Evolutionary conservation across 768 basidiomycete genomes (phyloP).

Genomic region (Mycena olivaceomarginata): DNA sequence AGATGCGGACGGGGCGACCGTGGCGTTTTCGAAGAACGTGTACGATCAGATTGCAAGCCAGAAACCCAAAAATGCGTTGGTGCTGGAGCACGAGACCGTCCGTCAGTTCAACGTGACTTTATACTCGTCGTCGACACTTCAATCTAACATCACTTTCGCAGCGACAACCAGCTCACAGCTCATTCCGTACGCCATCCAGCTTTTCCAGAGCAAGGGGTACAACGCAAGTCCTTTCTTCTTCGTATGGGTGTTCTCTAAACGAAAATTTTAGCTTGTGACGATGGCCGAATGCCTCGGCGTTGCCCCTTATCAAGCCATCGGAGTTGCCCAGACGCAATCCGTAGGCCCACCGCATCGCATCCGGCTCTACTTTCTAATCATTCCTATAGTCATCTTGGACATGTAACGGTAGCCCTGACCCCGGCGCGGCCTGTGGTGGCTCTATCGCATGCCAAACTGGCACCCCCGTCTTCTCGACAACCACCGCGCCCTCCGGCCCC

Average conservation of each 20-base stretch:
- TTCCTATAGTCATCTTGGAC: background rate
- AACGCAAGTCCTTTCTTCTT: background rate
- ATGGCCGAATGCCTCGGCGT: background rate
- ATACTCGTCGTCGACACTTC: background rate
- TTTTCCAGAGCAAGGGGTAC: background rate
- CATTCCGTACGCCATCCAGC: conserved; percentile 1
- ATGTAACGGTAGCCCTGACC: background rate
- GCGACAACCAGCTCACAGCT: background rate
- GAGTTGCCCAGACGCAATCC: conserved; percentile 1
- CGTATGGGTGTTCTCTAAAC: background rate
- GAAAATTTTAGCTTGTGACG: background rate
- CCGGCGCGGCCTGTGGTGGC: background rate
- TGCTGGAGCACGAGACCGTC: conserved; percentile 48
- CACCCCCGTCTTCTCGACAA: conserved; percentile 34
- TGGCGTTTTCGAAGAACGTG: background rate
- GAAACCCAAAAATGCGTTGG: conserved; percentile 50
- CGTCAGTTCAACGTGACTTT: conserved; percentile 21
- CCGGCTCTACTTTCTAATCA: background rate
- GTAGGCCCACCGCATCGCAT: background rate
- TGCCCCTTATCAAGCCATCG: background rate
- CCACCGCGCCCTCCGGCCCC: background rate
- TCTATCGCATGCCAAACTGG: conserved; percentile 1
- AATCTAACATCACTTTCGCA: background rate
- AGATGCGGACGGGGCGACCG: background rate
- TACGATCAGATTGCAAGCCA: conserved; percentile 35